These are phyloP conservation scores for Trichosporon sp. DNA, from an alignment of 1,284 basidiomycete species.

Conservation along the genomic window DNA sequence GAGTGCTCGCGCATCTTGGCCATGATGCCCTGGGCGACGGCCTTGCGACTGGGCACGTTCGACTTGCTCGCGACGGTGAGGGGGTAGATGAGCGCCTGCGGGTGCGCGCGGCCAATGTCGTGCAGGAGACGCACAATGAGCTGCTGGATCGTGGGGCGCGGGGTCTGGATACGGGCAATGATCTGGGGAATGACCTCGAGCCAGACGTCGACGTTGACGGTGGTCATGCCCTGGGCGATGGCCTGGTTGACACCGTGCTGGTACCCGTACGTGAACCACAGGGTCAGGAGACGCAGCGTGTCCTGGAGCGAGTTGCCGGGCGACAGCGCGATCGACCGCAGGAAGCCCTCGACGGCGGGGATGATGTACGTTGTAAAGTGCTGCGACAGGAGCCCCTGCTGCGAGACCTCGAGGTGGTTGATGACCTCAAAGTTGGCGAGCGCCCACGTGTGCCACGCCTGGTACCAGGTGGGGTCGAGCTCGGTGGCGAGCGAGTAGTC, in stretches of 20 bases:
- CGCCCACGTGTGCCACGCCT: constrained; percentile 99
- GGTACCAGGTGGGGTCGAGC: constrained; percentile 93
- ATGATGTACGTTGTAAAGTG: constrained; percentile 82
- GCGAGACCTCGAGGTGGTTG: constrained; percentile 68
- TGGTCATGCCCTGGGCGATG: constrained; percentile 81
- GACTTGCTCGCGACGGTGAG: constrained; percentile 98
- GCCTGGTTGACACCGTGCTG: constrained; percentile 87
- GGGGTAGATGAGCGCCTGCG: constrained; percentile 95
- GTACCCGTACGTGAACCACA: constrained; percentile 98
- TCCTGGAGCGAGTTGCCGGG: constrained; percentile 93
- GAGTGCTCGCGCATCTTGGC: constrained; percentile 92
- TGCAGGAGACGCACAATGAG: constrained; percentile 87
- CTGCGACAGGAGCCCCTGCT: constrained; percentile 65
- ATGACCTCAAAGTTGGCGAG: constrained; percentile 95
- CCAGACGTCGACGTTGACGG: constrained; percentile 96
- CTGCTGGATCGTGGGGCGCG: constrained; percentile 76
- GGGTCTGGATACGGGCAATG: constrained; percentile 96
- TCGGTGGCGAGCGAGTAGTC: constrained; percentile 86
- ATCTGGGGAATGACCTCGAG: constrained; percentile 98
- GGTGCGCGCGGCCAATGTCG: constrained; percentile 93
- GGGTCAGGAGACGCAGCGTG: constrained; percentile 82
- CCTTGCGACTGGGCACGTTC: constrained; percentile 74
- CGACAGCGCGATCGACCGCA: constrained; percentile 86
- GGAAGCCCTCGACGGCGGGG: constrained; percentile 94
- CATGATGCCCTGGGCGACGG: constrained; percentile 85